phyloP scores from a whole-genome alignment of 805 yeast genomes.

The Tetrapisispora taiwanensis region DNA sequence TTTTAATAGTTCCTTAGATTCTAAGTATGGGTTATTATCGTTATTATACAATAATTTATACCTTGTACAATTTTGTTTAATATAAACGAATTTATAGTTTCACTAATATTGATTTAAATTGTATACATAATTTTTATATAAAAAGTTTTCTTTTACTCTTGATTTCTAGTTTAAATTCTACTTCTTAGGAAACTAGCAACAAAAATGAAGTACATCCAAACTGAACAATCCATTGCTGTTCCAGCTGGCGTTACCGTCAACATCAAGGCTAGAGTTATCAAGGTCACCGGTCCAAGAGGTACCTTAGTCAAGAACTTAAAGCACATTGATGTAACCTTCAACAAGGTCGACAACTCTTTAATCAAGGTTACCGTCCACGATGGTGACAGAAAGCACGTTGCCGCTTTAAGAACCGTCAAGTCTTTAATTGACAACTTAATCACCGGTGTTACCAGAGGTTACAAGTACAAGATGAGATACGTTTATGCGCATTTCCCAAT shows the following conservation, averaged over 20 bases:
- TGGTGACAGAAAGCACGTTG: slow-evolving; percentile 99
- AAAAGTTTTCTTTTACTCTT: neutral
- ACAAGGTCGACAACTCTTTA: slow-evolving; percentile 47
- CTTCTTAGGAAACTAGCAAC: neutral
- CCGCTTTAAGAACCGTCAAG: slow-evolving; percentile 97
- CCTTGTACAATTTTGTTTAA: neutral
- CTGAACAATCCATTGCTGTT: slow-evolving; percentile 71
- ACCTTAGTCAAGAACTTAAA: slow-evolving; percentile 77
- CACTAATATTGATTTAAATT: too few relatives aligned
- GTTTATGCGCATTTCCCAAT: slow-evolving; percentile 99
- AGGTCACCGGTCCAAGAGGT: slow-evolving; percentile 98
- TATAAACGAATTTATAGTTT: neutral
- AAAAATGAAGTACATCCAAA: slow-evolving; percentile 73
- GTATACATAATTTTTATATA: neutral
- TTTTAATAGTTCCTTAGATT: too few relatives aligned
- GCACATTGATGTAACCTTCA: slow-evolving; percentile 92
- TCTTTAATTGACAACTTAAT: slow-evolving; percentile 88
- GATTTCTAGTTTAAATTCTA: too few relatives aligned
- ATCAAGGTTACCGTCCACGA: slow-evolving; percentile 90
- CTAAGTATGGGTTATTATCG: too few relatives aligned
- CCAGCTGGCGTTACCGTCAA: slow-evolving; percentile 90
- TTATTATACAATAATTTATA: too few relatives aligned
- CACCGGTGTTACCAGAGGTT: slow-evolving; percentile 98
- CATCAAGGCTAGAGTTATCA: slow-evolving; percentile 84
- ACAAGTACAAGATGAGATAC: slow-evolving; percentile 99